Evolutionary conservation across 352 stramenopile genomes (phyloP).

Genomic region (Blastocystis sp.): DNA sequence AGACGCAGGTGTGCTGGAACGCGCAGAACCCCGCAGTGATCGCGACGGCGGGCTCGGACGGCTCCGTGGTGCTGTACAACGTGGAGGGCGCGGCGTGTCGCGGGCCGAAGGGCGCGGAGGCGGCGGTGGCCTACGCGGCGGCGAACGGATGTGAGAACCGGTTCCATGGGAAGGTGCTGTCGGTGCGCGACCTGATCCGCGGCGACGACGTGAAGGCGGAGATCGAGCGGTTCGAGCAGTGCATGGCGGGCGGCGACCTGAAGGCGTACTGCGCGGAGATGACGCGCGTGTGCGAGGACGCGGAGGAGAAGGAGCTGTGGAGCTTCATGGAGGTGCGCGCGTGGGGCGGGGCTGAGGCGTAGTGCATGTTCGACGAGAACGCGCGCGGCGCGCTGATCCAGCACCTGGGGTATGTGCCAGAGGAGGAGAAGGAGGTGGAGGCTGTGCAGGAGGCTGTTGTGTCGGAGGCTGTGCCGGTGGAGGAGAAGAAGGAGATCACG

Average conservation of each 20-base stretch:
- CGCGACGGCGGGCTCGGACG: conserved; percentile 76
- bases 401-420: conserved; percentile 64
- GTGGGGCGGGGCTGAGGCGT: not conserved
- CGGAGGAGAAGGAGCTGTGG: conserved; percentile 81
- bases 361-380: conserved; percentile 72
- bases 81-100: not conserved
- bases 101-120: conserved; percentile 74
- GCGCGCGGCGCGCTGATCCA: conserved; percentile 70
- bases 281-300: conserved; percentile 75
- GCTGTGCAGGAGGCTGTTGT: conserved; percentile 44
- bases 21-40: conserved; percentile 75
- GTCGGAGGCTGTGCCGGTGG: not conserved
- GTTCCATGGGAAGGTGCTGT: conserved; percentile 78
- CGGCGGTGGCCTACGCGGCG: conserved; percentile 22
- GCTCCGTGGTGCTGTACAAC: not conserved
- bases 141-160: conserved; percentile 91
- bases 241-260: conserved; percentile 84
- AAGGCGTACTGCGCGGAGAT: conserved; percentile 87
- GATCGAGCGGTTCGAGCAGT: conserved; percentile 84
- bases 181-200: conserved; percentile 80
- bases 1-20: conserved; percentile 48
- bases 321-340: conserved; percentile 84
- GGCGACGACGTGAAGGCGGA: conserved; percentile 80
- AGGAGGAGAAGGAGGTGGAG: conserved; percentile 4
- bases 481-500: conserved; percentile 3